Evolutionary conservation across 148 eudicot genomes (phyloP), one percentile per base, ranked within the genome.

Genomic region (Polygonum aviculare): DNA sequence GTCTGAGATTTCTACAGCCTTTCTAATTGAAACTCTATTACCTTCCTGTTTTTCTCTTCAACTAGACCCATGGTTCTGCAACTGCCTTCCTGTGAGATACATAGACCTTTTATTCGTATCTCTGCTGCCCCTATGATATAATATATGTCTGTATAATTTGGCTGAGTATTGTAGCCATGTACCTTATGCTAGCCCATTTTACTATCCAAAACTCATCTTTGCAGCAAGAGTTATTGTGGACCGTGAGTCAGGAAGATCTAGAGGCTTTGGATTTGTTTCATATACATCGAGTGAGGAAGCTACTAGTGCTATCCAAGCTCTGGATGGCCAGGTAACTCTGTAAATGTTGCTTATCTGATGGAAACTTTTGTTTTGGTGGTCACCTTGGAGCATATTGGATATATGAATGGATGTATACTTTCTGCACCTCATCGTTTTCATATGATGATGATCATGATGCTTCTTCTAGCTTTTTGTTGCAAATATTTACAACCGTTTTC

Each of bases 241-340:
- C 75, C 89, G 97, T 73, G 99, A 90, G 18, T 75, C 86, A 73
- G 88, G 88, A 49, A 90, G 93, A 75, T 95, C 99, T 51, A 88
- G 87, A 82, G 99, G 99, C 55, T 95, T 95, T 89, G 97, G 91
- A 70, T 95, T 95, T 82, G 86, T 95, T 76, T 90, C 97, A 33
- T 95, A 71, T 79, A 50, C 85, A 65, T 78, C 83, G n/a, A 16
- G 44, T 59, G 99, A 95, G 80, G 92, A 84, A 51, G 99, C 99
- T 77, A 79, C 91, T n/a, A 85, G 91, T 79, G 97, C 99, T 76
- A 81, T 92, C 72, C 88, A 87, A 84, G 99, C 96, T 73, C 74
- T 92, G 89, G 97, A 92, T 80, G 90, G 87, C 50, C 86, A 88
- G 97, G 99, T 92, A 78, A 35, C n/a, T 5, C 16, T 36, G n/a